Conservation (phyloP, 305 asterid species). For the Nicotiana rustica region DNA sequence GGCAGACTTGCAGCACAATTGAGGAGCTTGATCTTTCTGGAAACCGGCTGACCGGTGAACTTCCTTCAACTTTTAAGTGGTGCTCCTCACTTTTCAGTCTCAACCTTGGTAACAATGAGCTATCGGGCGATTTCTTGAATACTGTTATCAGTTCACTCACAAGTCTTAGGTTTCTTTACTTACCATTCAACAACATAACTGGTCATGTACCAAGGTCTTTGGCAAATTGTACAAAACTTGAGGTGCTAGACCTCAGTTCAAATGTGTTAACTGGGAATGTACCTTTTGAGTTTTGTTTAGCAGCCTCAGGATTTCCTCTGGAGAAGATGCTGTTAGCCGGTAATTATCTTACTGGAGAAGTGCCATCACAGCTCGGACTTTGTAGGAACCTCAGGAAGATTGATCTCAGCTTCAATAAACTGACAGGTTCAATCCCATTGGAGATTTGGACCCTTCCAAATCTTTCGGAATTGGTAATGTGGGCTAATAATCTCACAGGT, state of each 20-base stretch:
- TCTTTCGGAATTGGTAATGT: constrained; percentile 75
- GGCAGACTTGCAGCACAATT: constrained; percentile 54
- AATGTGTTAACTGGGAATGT: constrained; percentile 74
- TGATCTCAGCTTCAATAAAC: constrained; percentile 80
- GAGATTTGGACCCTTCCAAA: constrained; percentile 78
- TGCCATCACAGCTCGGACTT: constrained; percentile 67
- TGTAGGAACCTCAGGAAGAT: constrained; percentile 64
- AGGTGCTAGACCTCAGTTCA: constrained; percentile 81
- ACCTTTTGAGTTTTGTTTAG: constrained; percentile 69
- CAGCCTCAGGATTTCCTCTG: constrained; percentile 47
- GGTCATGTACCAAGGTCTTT: constrained; percentile 70
- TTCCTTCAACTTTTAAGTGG: constrained; percentile 59
- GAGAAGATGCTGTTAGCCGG: constrained; percentile 67
- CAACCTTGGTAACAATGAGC: constrained; percentile 72
- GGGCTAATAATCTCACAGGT: constrained; percentile 86
- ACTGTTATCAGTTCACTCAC: constrained; percentile 71
- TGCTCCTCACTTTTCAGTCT: constrained; percentile 68
- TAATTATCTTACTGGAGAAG: constrained; percentile 67
- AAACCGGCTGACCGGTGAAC: constrained; percentile 66
- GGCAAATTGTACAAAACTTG: constrained; percentile 63
- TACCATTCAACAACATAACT: constrained; percentile 69
- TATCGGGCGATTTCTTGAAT: constrained; percentile 71
- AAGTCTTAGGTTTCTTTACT: constrained; percentile 58
- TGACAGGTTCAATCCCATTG: constrained; percentile 65
- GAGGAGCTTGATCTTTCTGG: constrained; percentile 83